A percentile compares a stretch with the other conserved stretches of the same genome.
phyloP scores from a whole-genome alignment of 164 flowering plant species.

The Protea cynaroides region DNA sequence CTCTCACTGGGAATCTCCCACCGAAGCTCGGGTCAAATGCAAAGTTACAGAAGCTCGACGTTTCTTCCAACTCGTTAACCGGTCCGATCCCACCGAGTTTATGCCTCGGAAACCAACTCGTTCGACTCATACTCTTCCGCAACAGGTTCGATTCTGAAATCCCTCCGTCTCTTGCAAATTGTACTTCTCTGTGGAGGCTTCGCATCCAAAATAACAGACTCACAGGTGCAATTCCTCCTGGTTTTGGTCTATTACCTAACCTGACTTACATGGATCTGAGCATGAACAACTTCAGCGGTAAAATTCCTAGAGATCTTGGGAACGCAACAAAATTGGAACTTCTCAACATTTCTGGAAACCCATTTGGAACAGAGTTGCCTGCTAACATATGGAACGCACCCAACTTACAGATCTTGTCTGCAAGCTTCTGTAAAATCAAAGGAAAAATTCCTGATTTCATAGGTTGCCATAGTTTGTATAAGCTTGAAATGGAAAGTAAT shows the following conservation, averaged over 20 bases:
- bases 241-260: constrained; percentile 53
- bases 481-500: constrained; percentile 64
- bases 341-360: constrained; percentile 61
- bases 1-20: constrained; percentile 60
- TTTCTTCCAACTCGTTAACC: constrained; percentile 58
- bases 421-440: constrained; percentile 32
- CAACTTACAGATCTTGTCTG: constrained; percentile 59
- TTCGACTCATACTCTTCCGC: constrained; percentile 62
- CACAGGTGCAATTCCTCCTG: constrained; percentile 63
- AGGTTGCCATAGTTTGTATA: constrained; percentile 64
- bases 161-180: constrained; percentile 48
- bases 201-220: constrained; percentile 56
- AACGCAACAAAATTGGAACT: constrained; percentile 33
- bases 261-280: constrained; percentile 67
- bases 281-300: constrained; percentile 56
- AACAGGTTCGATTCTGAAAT: constrained; percentile 45
- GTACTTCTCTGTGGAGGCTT: constrained; percentile 54
- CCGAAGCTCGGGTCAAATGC: constrained; percentile 53
- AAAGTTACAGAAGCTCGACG: constrained; percentile 52
- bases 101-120: constrained; percentile 56
- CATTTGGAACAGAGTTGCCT: constrained; percentile 39
- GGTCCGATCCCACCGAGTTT: constrained; percentile 71
- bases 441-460: constrained; percentile 69
- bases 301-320: constrained; percentile 61
- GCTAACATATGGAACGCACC: constrained; percentile 63